These are phyloP conservation scores for Erysimum cheiranthoides DNA, from an alignment of 345 rosid genomes.

Conservation along the genomic window DNA sequence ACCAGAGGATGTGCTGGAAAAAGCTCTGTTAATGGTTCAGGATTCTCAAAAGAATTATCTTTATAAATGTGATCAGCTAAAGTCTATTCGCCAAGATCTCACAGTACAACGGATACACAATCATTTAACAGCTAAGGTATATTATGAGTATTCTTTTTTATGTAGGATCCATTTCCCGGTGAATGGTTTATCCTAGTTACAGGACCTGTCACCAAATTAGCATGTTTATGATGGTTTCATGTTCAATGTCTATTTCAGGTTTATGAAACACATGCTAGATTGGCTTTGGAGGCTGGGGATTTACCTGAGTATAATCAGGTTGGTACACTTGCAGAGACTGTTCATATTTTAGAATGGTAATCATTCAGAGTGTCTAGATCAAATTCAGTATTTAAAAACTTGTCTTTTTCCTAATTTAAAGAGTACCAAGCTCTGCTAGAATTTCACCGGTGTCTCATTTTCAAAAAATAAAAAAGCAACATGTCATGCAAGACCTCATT, in stretches of 20 bases:
- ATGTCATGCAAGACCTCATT: conserved; percentile 10
- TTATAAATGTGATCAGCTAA: conserved; percentile 94
- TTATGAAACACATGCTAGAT: conserved; percentile 98
- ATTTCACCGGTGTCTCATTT: conserved; percentile 5
- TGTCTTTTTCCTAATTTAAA: conserved; percentile 4
- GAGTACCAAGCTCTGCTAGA: conserved; percentile 15
- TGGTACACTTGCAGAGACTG: conserved; percentile 37
- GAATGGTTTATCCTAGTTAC: conserved; percentile 6
- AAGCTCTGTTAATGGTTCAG: conserved; percentile 84
- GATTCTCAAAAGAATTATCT: conserved; percentile 91
- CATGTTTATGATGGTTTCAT: conserved; percentile 32
- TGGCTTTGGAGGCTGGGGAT: conserved; percentile 93
- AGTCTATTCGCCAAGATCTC: conserved; percentile 98
- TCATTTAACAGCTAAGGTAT: conserved; percentile 86
- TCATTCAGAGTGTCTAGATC: conserved; percentile 18
- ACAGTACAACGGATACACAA: conserved; percentile 93
- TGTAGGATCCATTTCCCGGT: conserved; percentile 28
- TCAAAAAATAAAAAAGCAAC: neutral
- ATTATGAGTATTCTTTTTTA: conserved; percentile 29
- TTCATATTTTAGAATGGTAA: conserved; percentile 24
- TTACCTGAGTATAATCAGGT: conserved; percentile 98
- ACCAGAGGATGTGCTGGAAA: conserved; percentile 95
- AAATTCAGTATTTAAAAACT: conserved; percentile 2
- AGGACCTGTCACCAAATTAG: conserved; percentile 6
- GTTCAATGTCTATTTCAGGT: conserved; percentile 61